Conservation (phyloP, 108 stramenopile genomes). For the Skeletonema marinoi region DNA sequence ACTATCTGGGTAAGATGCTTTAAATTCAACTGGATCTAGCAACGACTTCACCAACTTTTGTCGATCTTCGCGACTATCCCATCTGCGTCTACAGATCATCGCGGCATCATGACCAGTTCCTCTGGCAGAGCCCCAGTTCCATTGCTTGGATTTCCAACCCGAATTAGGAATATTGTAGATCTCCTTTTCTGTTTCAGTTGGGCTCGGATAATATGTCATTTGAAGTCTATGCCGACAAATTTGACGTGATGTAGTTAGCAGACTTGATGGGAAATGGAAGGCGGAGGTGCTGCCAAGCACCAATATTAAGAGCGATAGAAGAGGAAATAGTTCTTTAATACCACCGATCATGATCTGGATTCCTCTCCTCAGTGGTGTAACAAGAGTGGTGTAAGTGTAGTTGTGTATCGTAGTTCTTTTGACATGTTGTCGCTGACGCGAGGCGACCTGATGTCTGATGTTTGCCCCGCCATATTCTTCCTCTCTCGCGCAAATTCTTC, state of each 20-base stretch:
- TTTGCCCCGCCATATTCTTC: no score
- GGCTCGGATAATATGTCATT: conserved; percentile 6
- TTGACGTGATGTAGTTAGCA: neutral
- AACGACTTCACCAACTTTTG: conserved; percentile 51
- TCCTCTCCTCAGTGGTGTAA: neutral
- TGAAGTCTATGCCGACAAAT: neutral
- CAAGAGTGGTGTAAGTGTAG: no score
- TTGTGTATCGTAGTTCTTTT: no score
- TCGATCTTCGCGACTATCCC: conserved; percentile 44
- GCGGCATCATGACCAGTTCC: conserved; percentile 89
- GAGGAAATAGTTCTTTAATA: neutral
- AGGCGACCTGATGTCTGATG: no score
- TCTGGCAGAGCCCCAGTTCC: conserved; percentile 83
- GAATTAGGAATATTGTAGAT: conserved; percentile 73
- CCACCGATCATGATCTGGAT: neutral
- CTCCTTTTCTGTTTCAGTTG: conserved; percentile 36
- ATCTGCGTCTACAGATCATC: conserved; percentile 65
- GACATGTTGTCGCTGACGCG: no score
- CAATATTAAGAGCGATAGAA: neutral
- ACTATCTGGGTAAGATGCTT: conserved; percentile 5
- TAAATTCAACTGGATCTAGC: conserved; percentile 29
- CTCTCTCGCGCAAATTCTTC: no score
- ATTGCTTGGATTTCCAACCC: conserved; percentile 70
- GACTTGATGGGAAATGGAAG: neutral
- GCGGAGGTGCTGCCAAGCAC: neutral